phyloP scores from a whole-genome alignment of 495 filamentous ascomycete species.

The Stereocaulon alpinum region DNA sequence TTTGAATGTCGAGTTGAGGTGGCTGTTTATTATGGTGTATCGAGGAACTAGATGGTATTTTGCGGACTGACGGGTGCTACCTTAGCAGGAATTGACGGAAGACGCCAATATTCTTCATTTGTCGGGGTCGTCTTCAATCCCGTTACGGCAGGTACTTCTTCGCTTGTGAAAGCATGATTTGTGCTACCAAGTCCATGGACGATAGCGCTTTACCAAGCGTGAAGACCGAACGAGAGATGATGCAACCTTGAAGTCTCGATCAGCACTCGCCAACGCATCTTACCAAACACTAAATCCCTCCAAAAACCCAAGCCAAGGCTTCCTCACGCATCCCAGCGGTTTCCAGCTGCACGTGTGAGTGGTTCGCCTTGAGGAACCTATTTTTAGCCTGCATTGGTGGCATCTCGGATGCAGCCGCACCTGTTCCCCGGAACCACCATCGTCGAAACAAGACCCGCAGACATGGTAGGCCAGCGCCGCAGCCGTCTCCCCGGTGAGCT shows the following conservation, averaged over 20 bases:
- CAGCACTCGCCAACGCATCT: not conserved
- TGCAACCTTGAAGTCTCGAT: not conserved
- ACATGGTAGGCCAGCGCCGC: constrained; percentile 1
- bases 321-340: too few relatives aligned
- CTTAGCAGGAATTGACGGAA: too few relatives aligned
- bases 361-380: not conserved
- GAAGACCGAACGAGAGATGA: too few relatives aligned
- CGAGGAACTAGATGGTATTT: too few relatives aligned
- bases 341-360: not conserved
- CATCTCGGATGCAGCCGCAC: constrained; percentile 8
- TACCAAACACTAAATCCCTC: not conserved
- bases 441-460: not conserved
- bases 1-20: too few relatives aligned
- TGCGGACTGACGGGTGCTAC: too few relatives aligned
- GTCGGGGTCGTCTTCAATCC: too few relatives aligned
- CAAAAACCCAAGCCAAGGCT: not conserved
- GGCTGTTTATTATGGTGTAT: too few relatives aligned
- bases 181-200: not conserved
- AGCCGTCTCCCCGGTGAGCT: not conserved
- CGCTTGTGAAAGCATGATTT: not conserved
- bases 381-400: not conserved
- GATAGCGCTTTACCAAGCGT: not conserved
- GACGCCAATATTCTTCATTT: too few relatives aligned
- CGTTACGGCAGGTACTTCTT: too few relatives aligned
- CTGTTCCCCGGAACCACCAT: constrained; percentile 1